Evolutionary conservation across 257 asterid species (phyloP).

Genomic region (Linderniella brevidens): DNA sequence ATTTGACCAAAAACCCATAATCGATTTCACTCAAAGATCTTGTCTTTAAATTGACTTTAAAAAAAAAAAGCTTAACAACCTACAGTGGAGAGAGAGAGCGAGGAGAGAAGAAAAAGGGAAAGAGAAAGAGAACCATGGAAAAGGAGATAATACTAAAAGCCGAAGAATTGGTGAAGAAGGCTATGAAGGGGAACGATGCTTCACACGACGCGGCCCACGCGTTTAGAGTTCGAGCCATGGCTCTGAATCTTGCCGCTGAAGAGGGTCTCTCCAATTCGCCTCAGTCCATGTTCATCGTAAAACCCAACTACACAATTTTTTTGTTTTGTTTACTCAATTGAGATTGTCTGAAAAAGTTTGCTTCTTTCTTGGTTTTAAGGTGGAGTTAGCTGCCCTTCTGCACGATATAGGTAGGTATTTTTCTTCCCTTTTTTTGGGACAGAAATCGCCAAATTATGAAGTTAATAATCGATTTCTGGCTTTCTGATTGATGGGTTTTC

Average conservation of each 20-base stretch:
- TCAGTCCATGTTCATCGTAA: constrained; percentile 42
- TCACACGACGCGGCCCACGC: constrained; percentile 94
- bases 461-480: neutral
- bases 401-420: constrained; percentile 63
- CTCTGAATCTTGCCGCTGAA: constrained; percentile 74
- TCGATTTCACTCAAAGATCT: no score
- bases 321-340: no score
- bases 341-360: no score
- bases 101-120: no score
- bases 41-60: no score
- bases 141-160: constrained; percentile 41
- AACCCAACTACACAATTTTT: neutral
- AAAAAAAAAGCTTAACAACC: no score
- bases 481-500: no score
- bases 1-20: no score
- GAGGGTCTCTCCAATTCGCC: constrained; percentile 46
- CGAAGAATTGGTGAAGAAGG: constrained; percentile 52
- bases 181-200: constrained; percentile 80
- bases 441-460: neutral
- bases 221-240: constrained; percentile 78
- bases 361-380: constrained; percentile 24
- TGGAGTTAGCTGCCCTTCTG: constrained; percentile 91
- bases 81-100: neutral
- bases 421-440: constrained; percentile 1
- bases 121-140: constrained; percentile 17